These are phyloP conservation scores for Erysimum pusillum DNA, from an alignment of 441 rosid genomes.

Conservation along the genomic window DNA sequence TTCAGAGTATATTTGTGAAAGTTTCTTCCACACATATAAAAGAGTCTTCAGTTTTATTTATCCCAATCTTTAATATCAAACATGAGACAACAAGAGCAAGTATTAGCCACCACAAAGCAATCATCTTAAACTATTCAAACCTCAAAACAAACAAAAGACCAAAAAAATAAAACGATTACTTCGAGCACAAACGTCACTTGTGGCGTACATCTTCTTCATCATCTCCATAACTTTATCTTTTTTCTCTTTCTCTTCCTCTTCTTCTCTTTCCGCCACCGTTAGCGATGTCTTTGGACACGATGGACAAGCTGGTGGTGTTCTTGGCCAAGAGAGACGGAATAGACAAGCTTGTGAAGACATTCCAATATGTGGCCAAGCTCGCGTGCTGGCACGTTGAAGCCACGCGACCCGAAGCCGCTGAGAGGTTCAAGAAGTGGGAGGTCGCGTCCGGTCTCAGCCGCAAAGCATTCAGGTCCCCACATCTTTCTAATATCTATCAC, in stretches of 20 bases:
- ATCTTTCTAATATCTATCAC: slow-evolving; percentile 7
- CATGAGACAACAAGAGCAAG: slow-evolving; percentile 35
- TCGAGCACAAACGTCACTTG: slow-evolving; percentile 26
- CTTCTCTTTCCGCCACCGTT: slow-evolving; percentile 17
- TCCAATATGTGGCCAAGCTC: slow-evolving; percentile 93
- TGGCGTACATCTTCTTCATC: slow-evolving; percentile 36
- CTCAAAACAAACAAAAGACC: slow-evolving; percentile 35
- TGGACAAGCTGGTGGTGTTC: slow-evolving; percentile 90
- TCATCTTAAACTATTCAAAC: slow-evolving; percentile 42
- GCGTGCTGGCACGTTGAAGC: slow-evolving; percentile 81
- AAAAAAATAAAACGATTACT: neutral
- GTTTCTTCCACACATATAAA: slow-evolving; percentile 39
- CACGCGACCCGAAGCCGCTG: slow-evolving; percentile 60
- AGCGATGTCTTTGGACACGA: slow-evolving; percentile 62
- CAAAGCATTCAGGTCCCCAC: slow-evolving; percentile 73
- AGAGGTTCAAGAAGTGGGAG: slow-evolving; percentile 86
- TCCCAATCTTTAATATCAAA: slow-evolving; percentile 29
- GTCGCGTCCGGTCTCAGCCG: slow-evolving; percentile 90
- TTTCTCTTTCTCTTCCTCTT: neutral
- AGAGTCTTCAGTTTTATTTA: neutral
- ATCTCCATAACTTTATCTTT: slow-evolving; percentile 14
- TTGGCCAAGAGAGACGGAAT: slow-evolving; percentile 95
- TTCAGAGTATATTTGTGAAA: slow-evolving; percentile 6
- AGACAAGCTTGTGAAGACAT: slow-evolving; percentile 97
- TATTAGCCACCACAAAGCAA: slow-evolving; percentile 44